Conservation (phyloP, 768 basidiomycete species). For the Leccinum variicolor region DNA sequence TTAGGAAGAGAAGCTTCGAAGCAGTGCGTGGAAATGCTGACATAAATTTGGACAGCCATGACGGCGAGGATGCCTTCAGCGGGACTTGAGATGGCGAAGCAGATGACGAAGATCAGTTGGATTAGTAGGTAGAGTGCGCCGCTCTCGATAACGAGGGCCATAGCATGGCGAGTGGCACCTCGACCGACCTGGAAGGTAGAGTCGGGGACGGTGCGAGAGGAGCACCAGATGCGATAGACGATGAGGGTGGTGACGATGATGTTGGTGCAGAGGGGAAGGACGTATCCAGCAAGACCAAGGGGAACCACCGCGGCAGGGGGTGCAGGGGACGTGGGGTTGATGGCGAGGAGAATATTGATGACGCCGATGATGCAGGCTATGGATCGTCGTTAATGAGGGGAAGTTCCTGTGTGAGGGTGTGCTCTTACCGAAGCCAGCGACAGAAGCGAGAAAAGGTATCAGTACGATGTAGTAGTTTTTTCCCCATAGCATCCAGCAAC, state of each 20-base stretch:
- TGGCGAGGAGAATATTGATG: conserved; percentile 28
- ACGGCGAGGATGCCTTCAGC: conserved; percentile 37
- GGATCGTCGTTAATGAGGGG: not conserved
- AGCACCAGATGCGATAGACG: conserved; percentile 36
- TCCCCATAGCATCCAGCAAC: conserved; percentile 42
- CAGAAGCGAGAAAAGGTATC: conserved; percentile 33
- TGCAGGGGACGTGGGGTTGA: conserved; percentile 28
- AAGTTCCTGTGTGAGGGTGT: not conserved
- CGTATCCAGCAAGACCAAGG: conserved; percentile 34
- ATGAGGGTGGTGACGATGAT: conserved; percentile 41
- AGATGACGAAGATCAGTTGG: conserved; percentile 40
- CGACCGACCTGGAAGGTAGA: conserved; percentile 10
- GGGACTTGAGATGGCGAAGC: conserved; percentile 32
- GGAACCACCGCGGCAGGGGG: conserved; percentile 36
- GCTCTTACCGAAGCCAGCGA: conserved; percentile 34
- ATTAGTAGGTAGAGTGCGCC: conserved; percentile 38
- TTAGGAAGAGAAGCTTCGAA: not conserved
- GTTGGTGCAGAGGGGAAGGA: conserved; percentile 41
- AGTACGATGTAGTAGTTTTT: conserved; percentile 31
- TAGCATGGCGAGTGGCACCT: conserved; percentile 24
- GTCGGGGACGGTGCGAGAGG: conserved; percentile 12
- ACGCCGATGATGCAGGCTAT: conserved; percentile 31
- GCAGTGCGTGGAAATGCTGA: conserved; percentile 15
- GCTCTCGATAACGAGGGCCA: conserved; percentile 38
- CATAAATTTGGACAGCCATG: conserved; percentile 40